Evolutionary conservation across 208 protist species (phyloP).

Genomic region (Vickermania ingenoplastis): DNA sequence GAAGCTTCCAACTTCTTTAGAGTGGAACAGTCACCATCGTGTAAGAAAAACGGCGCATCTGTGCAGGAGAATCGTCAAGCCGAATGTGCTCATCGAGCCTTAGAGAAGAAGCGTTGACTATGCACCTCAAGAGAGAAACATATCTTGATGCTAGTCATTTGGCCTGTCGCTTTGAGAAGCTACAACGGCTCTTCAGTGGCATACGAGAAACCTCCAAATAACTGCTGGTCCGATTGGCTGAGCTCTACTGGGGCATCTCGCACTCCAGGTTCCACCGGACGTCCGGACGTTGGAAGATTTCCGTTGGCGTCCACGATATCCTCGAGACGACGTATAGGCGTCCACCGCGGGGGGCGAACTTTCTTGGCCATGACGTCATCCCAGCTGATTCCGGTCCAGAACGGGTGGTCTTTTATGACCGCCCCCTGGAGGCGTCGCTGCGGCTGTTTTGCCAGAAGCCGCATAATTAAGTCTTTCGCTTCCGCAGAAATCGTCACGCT

Average conservation of each 20-base stretch:
- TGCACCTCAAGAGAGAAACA: too few species aligned
- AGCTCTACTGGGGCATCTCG: constrained; percentile 78
- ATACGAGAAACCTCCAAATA: constrained; percentile 87
- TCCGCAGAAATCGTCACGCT: constrained; percentile 71
- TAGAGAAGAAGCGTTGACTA: too few species aligned
- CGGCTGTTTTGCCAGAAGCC: constrained; percentile 85
- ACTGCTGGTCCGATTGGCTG: constrained; percentile 77
- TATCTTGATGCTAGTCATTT: too few species aligned
- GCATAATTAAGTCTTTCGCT: constrained; percentile 87
- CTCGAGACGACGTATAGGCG: constrained; percentile 66
- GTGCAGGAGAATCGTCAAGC: too few species aligned
- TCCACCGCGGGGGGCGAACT: constrained; percentile 76
- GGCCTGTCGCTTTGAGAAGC: too few species aligned
- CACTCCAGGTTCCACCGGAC: constrained; percentile 49
- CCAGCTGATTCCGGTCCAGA: constrained; percentile 88
- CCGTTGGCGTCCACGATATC: constrained; percentile 61
- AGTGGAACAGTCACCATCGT: too few species aligned
- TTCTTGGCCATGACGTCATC: constrained; percentile 83
- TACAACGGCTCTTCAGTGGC: constrained; percentile 68
- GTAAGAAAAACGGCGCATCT: too few species aligned
- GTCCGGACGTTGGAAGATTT: constrained; percentile 5
- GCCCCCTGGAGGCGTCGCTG: constrained; percentile 78
- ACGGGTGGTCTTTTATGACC: constrained; percentile 83
- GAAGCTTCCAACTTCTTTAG: too few species aligned
- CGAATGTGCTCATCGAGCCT: too few species aligned